Evolutionary conservation across 805 yeast genomes (phyloP).

Genomic region (Wickerhamiella sorbophila): DNA sequence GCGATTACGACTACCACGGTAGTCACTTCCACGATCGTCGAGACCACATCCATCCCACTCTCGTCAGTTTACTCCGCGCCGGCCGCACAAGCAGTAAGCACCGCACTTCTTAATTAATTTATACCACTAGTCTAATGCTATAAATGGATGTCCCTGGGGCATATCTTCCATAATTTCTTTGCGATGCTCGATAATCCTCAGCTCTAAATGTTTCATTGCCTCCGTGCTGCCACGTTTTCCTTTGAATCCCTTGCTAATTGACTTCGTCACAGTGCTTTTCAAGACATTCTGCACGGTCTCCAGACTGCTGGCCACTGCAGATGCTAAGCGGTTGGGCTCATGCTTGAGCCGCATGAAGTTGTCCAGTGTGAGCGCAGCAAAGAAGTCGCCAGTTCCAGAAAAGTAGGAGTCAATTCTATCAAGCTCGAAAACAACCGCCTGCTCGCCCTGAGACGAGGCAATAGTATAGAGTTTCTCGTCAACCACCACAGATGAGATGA

Average conservation of each 20-base stretch:
- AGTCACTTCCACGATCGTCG: no score
- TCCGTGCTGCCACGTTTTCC: conserved; percentile 32
- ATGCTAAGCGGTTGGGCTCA: conserved; percentile 20
- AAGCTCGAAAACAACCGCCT: conserved; percentile 32
- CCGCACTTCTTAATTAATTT: no score
- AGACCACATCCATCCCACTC: no score
- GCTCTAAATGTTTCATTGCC: conserved; percentile 55
- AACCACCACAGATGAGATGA: conserved; percentile 43
- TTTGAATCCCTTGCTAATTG: conserved; percentile 8
- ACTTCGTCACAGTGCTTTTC: conserved; percentile 16
- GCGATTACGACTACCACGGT: no score
- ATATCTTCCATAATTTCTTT: conserved; percentile 18
- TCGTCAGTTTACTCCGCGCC: no score
- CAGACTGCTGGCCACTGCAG: conserved; percentile 27
- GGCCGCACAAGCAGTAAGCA: no score
- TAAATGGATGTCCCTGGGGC: not conserved
- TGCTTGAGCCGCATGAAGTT: conserved; percentile 30
- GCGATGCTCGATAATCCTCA: conserved; percentile 49
- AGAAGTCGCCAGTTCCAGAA: conserved; percentile 90
- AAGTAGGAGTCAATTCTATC: conserved; percentile 65
- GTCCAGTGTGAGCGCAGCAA: conserved; percentile 65
- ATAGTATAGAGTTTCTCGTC: conserved; percentile 29
- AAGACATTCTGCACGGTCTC: conserved; percentile 36
- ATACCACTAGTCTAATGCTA: not conserved
- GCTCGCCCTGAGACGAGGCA: conserved; percentile 27